Evolutionary conservation across 768 basidiomycete genomes (phyloP).

Genomic region (Leucosporidium scottii): DNA sequence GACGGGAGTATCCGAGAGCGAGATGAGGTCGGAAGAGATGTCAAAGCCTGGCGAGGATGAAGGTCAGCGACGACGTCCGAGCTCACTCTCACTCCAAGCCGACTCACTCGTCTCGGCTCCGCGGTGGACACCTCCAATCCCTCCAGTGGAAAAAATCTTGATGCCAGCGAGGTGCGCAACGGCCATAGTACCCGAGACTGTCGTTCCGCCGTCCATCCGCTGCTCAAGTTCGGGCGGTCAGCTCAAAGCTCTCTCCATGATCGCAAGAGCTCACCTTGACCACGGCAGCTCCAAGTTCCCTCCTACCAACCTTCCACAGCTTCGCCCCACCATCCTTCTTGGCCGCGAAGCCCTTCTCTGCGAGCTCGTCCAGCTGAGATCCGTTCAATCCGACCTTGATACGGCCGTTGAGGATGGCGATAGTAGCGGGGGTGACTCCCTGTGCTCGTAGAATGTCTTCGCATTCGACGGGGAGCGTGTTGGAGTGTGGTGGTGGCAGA

Average conservation of each 20-base stretch:
- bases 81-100: neutral
- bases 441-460: constrained; percentile 47
- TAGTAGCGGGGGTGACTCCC: constrained; percentile 81
- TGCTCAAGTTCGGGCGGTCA: neutral
- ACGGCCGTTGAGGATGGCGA: constrained; percentile 72
- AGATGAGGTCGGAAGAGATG: constrained; percentile 85
- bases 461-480: constrained; percentile 26
- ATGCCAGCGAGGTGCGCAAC: constrained; percentile 65
- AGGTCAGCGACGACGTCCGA: neutral
- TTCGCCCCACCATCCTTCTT: constrained; percentile 14
- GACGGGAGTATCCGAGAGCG: constrained; percentile 80
- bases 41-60: constrained; percentile 67
- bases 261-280: constrained; percentile 48
- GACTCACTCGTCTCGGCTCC: constrained; percentile 60
- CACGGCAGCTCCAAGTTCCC: constrained; percentile 73
- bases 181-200: constrained; percentile 47
- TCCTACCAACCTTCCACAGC: constrained; percentile 60
- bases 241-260: constrained; percentile 17
- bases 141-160: constrained; percentile 88
- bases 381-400: constrained; percentile 75
- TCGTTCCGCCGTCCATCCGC: constrained; percentile 60
- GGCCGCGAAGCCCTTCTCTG: constrained; percentile 47
- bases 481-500: constrained; percentile 29
- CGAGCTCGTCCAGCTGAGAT: constrained; percentile 61
- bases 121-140: constrained; percentile 79